Percentiles rank a stretch among this genome's conserved stretches.
phyloP scores from a whole-genome alignment of 257 asterid genomes.

The Plantago ovata region DNA sequence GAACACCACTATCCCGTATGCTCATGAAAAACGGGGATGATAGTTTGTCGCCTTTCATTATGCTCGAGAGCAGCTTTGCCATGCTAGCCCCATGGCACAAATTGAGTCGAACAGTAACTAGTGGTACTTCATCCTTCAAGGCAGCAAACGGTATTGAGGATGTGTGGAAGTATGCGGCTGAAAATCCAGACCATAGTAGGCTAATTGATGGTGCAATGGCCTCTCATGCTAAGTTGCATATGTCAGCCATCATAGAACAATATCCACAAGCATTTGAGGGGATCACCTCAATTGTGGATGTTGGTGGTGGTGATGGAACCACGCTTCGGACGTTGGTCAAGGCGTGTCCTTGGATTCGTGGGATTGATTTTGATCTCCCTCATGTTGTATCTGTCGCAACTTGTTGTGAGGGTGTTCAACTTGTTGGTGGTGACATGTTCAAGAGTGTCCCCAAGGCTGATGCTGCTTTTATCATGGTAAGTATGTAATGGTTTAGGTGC shows the following conservation, averaged over 20 bases:
- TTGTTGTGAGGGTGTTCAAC: constrained; percentile 29
- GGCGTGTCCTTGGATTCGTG: constrained; percentile 48
- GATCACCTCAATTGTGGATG: constrained; percentile 50
- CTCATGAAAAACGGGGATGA: constrained; percentile 24
- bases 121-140: constrained; percentile 30
- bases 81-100: constrained; percentile 69
- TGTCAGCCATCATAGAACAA: constrained; percentile 27
- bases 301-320: constrained; percentile 75
- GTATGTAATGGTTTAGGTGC: not conserved
- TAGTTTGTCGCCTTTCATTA: constrained; percentile 39
- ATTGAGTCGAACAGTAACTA: constrained; percentile 25
- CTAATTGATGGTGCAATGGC: constrained; percentile 55
- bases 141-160: constrained; percentile 42
- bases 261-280: constrained; percentile 44
- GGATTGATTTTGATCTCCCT: constrained; percentile 55
- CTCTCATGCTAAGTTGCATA: constrained; percentile 26
- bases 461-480: constrained; percentile 60
- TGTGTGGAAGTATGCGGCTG: constrained; percentile 33
- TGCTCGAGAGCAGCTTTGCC: constrained; percentile 48
- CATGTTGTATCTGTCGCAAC: constrained; percentile 46
- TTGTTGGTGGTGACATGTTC: constrained; percentile 67
- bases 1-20: constrained; percentile 53
- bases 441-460: constrained; percentile 55
- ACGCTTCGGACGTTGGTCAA: constrained; percentile 36
- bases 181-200: constrained; percentile 29